phyloP scores from a whole-genome alignment of 2,329 filamentous ascomycete genomes.

The Penicillium sp. region DNA sequence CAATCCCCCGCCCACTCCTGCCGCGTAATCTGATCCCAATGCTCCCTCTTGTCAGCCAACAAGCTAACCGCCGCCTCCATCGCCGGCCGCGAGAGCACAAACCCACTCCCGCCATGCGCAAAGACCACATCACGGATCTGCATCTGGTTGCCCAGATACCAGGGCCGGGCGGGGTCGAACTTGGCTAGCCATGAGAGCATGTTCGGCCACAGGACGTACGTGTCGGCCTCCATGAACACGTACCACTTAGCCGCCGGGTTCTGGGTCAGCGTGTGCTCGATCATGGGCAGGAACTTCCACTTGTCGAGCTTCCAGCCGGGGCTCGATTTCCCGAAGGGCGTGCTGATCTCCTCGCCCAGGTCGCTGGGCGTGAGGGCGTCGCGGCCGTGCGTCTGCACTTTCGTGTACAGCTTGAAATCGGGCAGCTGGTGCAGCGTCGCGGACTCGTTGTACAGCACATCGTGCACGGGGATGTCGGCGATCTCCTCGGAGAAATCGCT shows the following conservation, averaged over 20 bases:
- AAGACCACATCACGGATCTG: slow-evolving; percentile 54
- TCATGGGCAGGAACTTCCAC: slow-evolving; percentile 62
- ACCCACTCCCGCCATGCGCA: slow-evolving; percentile 57
- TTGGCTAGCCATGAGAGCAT: slow-evolving; percentile 57
- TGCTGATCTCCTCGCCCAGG: slow-evolving; percentile 36
- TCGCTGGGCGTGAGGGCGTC: slow-evolving; percentile 41
- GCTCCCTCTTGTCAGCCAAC: slow-evolving; percentile 42
- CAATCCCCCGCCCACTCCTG: slow-evolving; percentile 55
- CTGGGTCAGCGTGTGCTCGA: slow-evolving; percentile 48
- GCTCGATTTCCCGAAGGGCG: slow-evolving; percentile 42
- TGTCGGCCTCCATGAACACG: slow-evolving; percentile 63
- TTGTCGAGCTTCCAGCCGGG: slow-evolving; percentile 59
- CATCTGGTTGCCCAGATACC: slow-evolving; percentile 61
- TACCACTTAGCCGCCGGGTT: slow-evolving; percentile 56
- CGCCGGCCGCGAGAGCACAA: slow-evolving; percentile 55
- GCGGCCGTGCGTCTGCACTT: slow-evolving; percentile 48
- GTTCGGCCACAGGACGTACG: slow-evolving; percentile 59
- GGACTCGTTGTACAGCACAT: slow-evolving; percentile 55
- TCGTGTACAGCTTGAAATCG: slow-evolving; percentile 57
- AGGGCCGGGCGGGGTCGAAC: slow-evolving; percentile 50
- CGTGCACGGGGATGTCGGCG: slow-evolving; percentile 54
- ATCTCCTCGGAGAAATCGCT: slow-evolving; percentile 62
- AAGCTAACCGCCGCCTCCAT: slow-evolving; percentile 45
- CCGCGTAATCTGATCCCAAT: slow-evolving; percentile 50
- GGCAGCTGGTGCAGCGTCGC: slow-evolving; percentile 41